Percentiles rank a stretch among this genome's conserved stretches.
Conservation (phyloP, 768 basidiomycete genomes). For the Punctularia strigosozonata region DNA sequence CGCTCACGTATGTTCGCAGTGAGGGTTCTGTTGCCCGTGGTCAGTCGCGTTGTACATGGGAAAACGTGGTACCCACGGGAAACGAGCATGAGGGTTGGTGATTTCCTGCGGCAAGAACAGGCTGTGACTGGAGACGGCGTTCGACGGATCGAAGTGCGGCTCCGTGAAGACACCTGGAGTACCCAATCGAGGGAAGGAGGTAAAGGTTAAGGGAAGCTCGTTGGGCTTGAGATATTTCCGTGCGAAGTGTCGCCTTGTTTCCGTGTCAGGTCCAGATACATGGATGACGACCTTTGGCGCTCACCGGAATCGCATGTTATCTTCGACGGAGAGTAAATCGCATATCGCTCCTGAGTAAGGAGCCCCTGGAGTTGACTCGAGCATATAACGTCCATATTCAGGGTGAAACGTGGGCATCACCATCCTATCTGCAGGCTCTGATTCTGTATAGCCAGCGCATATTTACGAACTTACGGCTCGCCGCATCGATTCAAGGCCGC, state of each 20-base stretch:
- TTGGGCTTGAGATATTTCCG: constrained; percentile 72
- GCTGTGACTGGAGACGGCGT: constrained; percentile 82
- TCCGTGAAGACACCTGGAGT: constrained; percentile 87
- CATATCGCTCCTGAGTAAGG: constrained; percentile 85
- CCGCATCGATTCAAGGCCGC: constrained; percentile 46
- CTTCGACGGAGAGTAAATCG: constrained; percentile 83
- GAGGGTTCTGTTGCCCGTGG: constrained; percentile 54
- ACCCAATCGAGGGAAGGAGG: constrained; percentile 91
- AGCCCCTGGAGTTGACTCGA: constrained; percentile 93
- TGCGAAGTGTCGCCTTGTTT: constrained; percentile 65
- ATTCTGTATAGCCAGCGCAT: not conserved
- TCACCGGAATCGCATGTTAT: constrained; percentile 90
- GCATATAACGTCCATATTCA: constrained; percentile 97
- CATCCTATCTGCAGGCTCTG: constrained; percentile 2
- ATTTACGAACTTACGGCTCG: constrained; percentile 36
- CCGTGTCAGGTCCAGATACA: not conserved
- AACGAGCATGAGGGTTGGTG: constrained; percentile 94
- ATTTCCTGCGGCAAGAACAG: constrained; percentile 92
- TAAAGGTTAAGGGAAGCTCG: constrained; percentile 87
- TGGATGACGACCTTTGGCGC: not conserved
- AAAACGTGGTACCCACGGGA: constrained; percentile 62
- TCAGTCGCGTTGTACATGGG: constrained; percentile 9
- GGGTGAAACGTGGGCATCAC: constrained; percentile 79
- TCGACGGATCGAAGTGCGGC: constrained; percentile 64
- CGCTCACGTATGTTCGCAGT: constrained; percentile 91